phyloP scores from a whole-genome alignment of 192 early-diverging fungal genomes.

The Dissophora globulifera region DNA sequence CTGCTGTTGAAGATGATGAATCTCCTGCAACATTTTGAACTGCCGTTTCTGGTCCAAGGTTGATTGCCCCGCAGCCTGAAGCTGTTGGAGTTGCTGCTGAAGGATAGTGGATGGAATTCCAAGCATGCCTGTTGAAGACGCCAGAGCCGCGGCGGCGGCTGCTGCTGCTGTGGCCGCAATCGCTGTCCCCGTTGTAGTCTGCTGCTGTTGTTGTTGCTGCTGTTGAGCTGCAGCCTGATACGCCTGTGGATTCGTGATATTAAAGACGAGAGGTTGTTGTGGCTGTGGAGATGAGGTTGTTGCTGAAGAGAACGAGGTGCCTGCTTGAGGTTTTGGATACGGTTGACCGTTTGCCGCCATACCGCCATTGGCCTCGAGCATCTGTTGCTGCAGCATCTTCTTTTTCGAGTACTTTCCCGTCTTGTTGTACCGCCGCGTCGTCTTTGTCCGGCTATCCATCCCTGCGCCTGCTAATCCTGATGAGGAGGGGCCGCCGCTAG shows the following conservation, averaged over 20 bases:
- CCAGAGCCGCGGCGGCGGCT: no score
- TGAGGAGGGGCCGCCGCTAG: not conserved
- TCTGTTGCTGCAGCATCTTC: constrained; percentile 37
- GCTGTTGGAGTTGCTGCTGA: constrained; percentile 12
- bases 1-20: constrained; percentile 29
- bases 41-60: constrained; percentile 29
- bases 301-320: not conserved
- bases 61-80: constrained; percentile 1
- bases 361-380: not conserved
- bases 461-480: no score
- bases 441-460: constrained; percentile 48
- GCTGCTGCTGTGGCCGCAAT: no score
- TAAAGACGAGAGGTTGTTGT: constrained; percentile 7
- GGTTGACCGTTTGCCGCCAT: not conserved
- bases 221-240: constrained; percentile 10
- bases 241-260: constrained; percentile 11
- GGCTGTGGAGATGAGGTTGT: not conserved
- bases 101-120: constrained; percentile 3
- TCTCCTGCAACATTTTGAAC: constrained; percentile 29
- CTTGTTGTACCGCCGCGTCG: constrained; percentile 65
- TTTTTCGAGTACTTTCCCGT: constrained; percentile 74
- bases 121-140: not conserved
- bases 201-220: not conserved
- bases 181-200: no score
- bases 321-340: constrained; percentile 1